These are phyloP conservation scores for Claviceps digitariae DNA, from an alignment of 2,329 filamentous ascomycete genomes.

Conservation along the genomic window DNA sequence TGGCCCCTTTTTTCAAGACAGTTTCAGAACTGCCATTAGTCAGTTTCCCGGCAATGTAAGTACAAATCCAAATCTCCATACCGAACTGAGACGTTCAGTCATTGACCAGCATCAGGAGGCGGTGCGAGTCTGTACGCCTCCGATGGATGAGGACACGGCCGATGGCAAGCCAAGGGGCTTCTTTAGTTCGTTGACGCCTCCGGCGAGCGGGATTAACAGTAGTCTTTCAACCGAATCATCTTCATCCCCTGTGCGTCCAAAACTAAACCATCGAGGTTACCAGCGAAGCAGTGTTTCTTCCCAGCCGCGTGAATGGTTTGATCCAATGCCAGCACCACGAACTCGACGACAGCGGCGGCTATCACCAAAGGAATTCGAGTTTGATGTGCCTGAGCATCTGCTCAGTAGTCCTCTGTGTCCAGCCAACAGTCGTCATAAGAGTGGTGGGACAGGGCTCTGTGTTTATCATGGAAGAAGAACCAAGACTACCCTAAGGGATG, in stretches of 20 bases:
- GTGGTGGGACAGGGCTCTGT: conserved; percentile 33
- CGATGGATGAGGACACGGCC: conserved; percentile 24
- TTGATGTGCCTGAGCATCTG: conserved; percentile 37
- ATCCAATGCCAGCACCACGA: conserved; percentile 14
- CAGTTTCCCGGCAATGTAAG: conserved; percentile 24
- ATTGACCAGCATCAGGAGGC: conserved; percentile 26
- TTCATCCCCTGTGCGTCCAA: conserved; percentile 7
- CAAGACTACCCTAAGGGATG: conserved; percentile 2
- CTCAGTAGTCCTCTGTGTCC: conserved; percentile 39
- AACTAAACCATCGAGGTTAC: conserved; percentile 8
- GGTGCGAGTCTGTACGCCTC: conserved; percentile 33
- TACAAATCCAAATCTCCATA: background rate
- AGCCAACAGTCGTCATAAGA: conserved; percentile 28
- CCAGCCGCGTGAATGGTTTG: conserved; percentile 23
- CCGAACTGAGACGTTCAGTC: background rate
- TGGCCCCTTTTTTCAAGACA: conserved; percentile 3
- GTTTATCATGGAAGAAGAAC: conserved; percentile 32
- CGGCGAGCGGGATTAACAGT: conserved; percentile 5
- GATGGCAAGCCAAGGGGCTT: conserved; percentile 26
- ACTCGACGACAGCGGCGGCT: conserved; percentile 8
- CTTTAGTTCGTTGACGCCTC: conserved; percentile 27
- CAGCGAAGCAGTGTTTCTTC: conserved; percentile 12
- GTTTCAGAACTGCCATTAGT: conserved; percentile 7
- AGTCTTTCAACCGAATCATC: conserved; percentile 1
- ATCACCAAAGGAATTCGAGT: conserved; percentile 24